Conservation (phyloP, 192 early-diverging fungal genomes). For the Helicostylum pulchrum region DNA sequence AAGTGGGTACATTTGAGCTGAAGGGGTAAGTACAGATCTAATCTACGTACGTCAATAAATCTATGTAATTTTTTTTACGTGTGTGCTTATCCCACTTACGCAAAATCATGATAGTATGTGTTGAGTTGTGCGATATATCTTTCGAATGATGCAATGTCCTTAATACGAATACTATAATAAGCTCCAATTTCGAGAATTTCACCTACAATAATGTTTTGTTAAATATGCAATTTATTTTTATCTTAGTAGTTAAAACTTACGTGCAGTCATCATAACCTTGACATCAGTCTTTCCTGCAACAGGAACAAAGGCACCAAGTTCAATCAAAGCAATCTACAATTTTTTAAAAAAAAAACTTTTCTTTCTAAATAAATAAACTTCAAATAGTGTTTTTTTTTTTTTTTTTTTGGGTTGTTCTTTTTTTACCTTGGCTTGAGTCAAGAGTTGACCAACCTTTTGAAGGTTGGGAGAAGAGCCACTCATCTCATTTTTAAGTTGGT, state of each 20-base stretch:
- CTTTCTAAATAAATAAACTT: not conserved
- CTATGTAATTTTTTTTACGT: no score
- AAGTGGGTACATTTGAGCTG: slow-evolving; percentile 82
- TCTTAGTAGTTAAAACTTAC: slow-evolving; percentile 50
- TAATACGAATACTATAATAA: slow-evolving; percentile 77
- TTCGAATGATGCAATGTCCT: slow-evolving; percentile 93
- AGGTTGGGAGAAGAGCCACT: slow-evolving; percentile 59
- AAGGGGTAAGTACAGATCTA: slow-evolving; percentile 55
- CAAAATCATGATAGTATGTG: slow-evolving; percentile 81
- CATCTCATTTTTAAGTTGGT: slow-evolving; percentile 71
- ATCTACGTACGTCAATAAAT: no score
- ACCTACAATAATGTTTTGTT: slow-evolving; percentile 51
- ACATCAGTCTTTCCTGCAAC: slow-evolving; percentile 35
- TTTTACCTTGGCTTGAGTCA: slow-evolving; percentile 69
- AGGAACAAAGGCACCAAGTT: slow-evolving; percentile 47
- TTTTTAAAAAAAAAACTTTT: slow-evolving; percentile 4
- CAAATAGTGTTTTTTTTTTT: not conserved
- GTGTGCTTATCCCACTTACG: slow-evolving; percentile 40
- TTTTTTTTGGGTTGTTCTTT: not conserved
- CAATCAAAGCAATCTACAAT: slow-evolving; percentile 46
- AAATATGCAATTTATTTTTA: no score
- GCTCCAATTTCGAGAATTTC: slow-evolving; percentile 90
- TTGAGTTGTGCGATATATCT: slow-evolving; percentile 92
- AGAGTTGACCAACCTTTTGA: slow-evolving; percentile 62
- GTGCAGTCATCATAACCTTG: slow-evolving; percentile 50